These are phyloP conservation scores for Cryptococcus sp. DNA, from an alignment of 1,284 basidiomycete species.

Conservation along the genomic window DNA sequence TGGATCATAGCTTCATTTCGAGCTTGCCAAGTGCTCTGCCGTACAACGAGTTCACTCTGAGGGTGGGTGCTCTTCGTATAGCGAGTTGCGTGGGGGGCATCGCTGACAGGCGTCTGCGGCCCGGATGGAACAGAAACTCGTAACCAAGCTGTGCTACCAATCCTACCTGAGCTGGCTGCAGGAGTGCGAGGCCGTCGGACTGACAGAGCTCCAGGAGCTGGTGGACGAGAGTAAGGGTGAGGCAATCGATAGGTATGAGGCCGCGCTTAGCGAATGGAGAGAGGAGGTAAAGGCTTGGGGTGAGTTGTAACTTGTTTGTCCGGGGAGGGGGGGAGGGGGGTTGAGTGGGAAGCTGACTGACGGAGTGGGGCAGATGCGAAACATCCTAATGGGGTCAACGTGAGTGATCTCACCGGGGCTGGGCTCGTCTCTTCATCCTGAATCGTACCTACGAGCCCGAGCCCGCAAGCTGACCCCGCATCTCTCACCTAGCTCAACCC, in stretches of 20 bases:
- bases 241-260: slow-evolving; percentile 18
- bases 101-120: slow-evolving; percentile 1
- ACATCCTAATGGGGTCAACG: slow-evolving; percentile 6
- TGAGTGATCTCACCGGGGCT: not conserved
- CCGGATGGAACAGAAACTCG: slow-evolving; percentile 43
- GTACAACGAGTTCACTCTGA: slow-evolving; percentile 48
- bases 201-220: slow-evolving; percentile 14
- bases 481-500: not conserved
- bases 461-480: not conserved
- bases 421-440: too few species aligned
- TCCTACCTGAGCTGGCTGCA: slow-evolving; percentile 34
- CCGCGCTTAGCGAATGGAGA: slow-evolving; percentile 12
- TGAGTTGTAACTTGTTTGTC: slow-evolving; percentile 10
- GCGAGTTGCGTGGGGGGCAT: not conserved
- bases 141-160: slow-evolving; percentile 30
- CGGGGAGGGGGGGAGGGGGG: not conserved
- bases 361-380: slow-evolving; percentile 14
- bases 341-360: not conserved
- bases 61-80: slow-evolving; percentile 22
- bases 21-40: slow-evolving; percentile 37
- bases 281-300: slow-evolving; percentile 23
- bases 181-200: slow-evolving; percentile 28
- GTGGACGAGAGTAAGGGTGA: slow-evolving; percentile 17
- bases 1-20: slow-evolving; percentile 32
- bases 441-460: too few species aligned